Evolutionary conservation across 768 basidiomycete genomes (phyloP).

Genomic region (Crassisporium funariophilum): DNA sequence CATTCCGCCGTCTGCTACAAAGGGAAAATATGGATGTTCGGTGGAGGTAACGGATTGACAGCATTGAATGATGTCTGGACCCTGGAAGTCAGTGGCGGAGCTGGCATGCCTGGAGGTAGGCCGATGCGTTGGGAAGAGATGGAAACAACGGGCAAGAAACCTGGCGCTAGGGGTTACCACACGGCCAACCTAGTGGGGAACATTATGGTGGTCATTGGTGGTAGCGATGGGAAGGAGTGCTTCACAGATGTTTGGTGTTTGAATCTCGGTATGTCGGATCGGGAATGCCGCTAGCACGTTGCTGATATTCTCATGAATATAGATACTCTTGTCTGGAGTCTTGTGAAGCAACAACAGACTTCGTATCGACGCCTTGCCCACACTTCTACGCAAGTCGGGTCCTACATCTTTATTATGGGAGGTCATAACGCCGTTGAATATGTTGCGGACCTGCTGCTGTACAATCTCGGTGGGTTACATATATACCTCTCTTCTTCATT

Average conservation of each 20-base stretch:
- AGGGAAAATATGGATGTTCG: constrained; percentile 81
- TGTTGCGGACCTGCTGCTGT: constrained; percentile 71
- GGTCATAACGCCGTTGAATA: constrained; percentile 86
- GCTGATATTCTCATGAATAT: not conserved
- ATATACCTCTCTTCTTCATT: not conserved
- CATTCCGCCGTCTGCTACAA: constrained; percentile 81
- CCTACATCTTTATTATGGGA: constrained; percentile 86
- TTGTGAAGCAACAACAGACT: constrained; percentile 41
- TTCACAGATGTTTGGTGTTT: constrained; percentile 89
- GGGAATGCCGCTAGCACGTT: not conserved
- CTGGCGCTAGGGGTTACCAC: constrained; percentile 82
- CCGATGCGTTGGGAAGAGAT: constrained; percentile 47
- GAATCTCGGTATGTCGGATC: constrained; percentile 75
- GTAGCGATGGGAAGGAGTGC: constrained; percentile 87
- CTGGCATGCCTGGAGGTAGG: constrained; percentile 17
- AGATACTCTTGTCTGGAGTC: constrained; percentile 51
- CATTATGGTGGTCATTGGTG: constrained; percentile 87
- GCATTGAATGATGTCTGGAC: constrained; percentile 92
- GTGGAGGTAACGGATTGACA: constrained; percentile 91
- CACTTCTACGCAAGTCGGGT: constrained; percentile 87
- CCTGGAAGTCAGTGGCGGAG: constrained; percentile 54
- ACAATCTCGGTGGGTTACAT: constrained; percentile 73
- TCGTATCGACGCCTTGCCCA: constrained; percentile 74
- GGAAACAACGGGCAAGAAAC: constrained; percentile 55
- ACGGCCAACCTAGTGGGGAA: constrained; percentile 85